Evolutionary conservation across 148 eudicot genomes (phyloP).

Genomic region (Nepenthes gracilis): DNA sequence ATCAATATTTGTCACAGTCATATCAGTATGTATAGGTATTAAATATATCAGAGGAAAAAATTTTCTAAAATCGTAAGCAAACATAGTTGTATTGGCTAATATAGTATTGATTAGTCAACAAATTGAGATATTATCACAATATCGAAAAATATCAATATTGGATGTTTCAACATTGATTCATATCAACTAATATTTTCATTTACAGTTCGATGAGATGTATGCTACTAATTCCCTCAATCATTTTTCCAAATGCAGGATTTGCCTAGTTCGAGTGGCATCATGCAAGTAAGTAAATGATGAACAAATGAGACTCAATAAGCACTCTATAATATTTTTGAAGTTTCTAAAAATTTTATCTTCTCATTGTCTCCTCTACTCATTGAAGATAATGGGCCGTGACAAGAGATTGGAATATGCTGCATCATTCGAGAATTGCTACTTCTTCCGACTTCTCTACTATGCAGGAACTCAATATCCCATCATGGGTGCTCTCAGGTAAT

Average conservation of each 20-base stretch:
- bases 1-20: too few relatives aligned
- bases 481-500: slow-evolving; percentile 94
- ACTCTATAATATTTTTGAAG: not conserved
- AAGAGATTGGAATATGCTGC: slow-evolving; percentile 93
- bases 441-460: slow-evolving; percentile 82
- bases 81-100: too few relatives aligned
- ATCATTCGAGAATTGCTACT: slow-evolving; percentile 79
- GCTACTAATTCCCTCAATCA: slow-evolving; percentile 9
- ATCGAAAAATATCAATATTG: too few relatives aligned
- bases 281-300: slow-evolving; percentile 65
- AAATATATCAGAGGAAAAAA: too few relatives aligned
- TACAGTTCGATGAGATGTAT: not conserved
- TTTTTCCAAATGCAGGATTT: slow-evolving; percentile 48
- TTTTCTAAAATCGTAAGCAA: too few relatives aligned
- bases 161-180: too few relatives aligned
- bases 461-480: slow-evolving; percentile 95
- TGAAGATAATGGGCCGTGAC: slow-evolving; percentile 94
- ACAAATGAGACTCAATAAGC: not conserved
- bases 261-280: slow-evolving; percentile 90
- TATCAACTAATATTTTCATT: too few relatives aligned
- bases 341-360: slow-evolving; percentile 1
- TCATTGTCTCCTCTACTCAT: slow-evolving; percentile 7
- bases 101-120: too few relatives aligned
- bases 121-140: too few relatives aligned
- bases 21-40: too few relatives aligned